Conservation (phyloP, 768 basidiomycete species). For the Podaxis pistillaris region DNA sequence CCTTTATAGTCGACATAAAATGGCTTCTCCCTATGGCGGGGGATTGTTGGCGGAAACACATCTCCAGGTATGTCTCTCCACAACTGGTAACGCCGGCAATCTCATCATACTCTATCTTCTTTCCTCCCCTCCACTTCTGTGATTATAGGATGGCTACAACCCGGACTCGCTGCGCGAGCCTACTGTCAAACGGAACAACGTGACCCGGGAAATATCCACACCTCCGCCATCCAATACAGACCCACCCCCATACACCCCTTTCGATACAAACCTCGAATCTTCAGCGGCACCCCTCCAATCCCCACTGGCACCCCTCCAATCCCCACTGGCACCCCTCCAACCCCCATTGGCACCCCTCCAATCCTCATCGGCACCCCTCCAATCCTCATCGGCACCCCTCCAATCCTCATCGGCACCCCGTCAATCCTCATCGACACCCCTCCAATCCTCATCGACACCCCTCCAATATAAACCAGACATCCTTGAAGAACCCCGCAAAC, state of each 20-base stretch:
- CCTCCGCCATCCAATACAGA: constrained; percentile 18
- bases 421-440: neutral
- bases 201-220: constrained; percentile 9
- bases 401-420: neutral
- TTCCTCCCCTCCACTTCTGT: neutral
- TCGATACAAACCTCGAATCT: constrained; percentile 9
- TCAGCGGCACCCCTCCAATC: constrained; percentile 1
- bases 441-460: constrained; percentile 28
- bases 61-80: neutral
- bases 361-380: neutral
- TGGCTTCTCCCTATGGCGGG: neutral
- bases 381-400: neutral
- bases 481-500: constrained; percentile 26
- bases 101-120: neutral
- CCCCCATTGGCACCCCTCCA: neutral
- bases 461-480: too few relatives aligned
- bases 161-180: constrained; percentile 23
- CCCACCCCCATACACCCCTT: constrained; percentile 1
- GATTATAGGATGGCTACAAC: constrained; percentile 25
- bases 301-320: constrained; percentile 30
- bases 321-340: neutral
- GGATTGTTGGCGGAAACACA: neutral
- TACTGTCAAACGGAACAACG: neutral
- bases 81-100: neutral
- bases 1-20: neutral